A percentile compares a stretch with the other conserved stretches of the same genome.
phyloP scores from a whole-genome alignment of 148 eudicot species.

The Limonium bicolor region DNA sequence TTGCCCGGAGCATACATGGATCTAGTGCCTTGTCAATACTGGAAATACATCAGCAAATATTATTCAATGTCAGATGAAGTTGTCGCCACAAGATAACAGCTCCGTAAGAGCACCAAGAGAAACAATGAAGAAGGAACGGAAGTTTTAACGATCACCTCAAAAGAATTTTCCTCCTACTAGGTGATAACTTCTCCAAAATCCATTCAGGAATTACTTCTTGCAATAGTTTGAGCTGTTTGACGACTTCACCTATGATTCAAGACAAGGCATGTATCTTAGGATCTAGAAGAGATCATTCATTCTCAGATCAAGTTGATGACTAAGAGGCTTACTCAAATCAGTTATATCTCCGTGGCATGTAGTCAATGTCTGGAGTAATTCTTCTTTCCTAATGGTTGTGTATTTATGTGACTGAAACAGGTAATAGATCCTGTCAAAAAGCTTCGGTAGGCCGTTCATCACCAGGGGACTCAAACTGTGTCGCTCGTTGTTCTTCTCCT shows the following conservation, averaged over 20 bases:
- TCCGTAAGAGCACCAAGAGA: too few relatives aligned
- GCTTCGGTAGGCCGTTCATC: constrained; percentile 50
- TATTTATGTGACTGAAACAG: constrained; percentile 54
- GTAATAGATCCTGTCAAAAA: constrained; percentile 52
- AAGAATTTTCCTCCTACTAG: constrained; percentile 24
- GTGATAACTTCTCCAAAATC: constrained; percentile 41
- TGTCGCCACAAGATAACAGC: not conserved
- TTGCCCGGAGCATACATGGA: constrained; percentile 31
- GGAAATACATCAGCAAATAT: constrained; percentile 14
- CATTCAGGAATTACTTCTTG: constrained; percentile 74
- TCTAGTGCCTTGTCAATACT: constrained; percentile 53
- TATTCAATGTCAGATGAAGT: not conserved
- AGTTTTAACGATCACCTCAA: not conserved
- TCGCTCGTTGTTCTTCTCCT: constrained; percentile 29
- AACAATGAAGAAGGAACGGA: too few relatives aligned
- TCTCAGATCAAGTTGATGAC: not conserved
- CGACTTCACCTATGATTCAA: constrained; percentile 54
- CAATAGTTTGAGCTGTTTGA: constrained; percentile 54
- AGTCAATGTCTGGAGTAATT: constrained; percentile 37
- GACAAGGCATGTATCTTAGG: too few relatives aligned
- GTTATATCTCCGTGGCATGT: constrained; percentile 32
- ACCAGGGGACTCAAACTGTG: constrained; percentile 41
- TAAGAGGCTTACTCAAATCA: constrained; percentile 46
- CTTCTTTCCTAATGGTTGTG: constrained; percentile 54
- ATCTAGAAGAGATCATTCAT: not conserved